phyloP scores from a whole-genome alignment of 345 rosid species.

The Salix arbutifolia region DNA sequence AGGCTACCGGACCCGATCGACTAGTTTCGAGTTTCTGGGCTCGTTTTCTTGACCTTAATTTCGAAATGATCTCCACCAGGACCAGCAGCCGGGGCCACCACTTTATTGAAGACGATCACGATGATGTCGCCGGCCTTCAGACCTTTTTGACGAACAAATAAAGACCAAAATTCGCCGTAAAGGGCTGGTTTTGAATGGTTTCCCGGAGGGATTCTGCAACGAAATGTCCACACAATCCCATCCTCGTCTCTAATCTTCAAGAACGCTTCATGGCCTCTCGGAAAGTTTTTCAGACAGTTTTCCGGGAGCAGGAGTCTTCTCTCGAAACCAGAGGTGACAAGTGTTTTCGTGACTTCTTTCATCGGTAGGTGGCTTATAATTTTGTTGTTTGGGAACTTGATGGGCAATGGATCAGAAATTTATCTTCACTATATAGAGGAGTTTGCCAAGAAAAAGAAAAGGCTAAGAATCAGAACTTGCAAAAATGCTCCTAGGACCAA shows the following conservation, averaged over 20 bases:
- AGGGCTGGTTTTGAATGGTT: neutral
- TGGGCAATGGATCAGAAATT: too few relatives aligned
- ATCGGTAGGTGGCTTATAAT: neutral
- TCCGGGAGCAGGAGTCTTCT: neutral
- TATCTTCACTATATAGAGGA: too few relatives aligned
- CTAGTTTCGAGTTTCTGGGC: neutral
- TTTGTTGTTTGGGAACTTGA: neutral
- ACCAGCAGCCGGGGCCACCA: neutral
- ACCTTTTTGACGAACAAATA: neutral
- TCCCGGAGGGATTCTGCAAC: neutral
- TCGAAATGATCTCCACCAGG: neutral
- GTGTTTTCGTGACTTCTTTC: neutral
- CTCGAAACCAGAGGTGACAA: neutral
- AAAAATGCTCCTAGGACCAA: too few relatives aligned
- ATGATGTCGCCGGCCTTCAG: neutral
- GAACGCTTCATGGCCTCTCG: neutral
- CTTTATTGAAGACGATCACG: neutral
- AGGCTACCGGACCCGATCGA: too few relatives aligned
- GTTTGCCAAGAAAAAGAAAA: too few relatives aligned
- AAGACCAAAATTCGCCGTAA: neutral
- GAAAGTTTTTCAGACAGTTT: neutral
- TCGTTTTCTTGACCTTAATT: neutral
- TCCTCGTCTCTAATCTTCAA: neutral
- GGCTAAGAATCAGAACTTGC: too few relatives aligned
- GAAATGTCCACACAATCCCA: neutral